Evolutionary conservation across 805 yeast species (phyloP).

Genomic region (Maudiozyma barnettii): DNA sequence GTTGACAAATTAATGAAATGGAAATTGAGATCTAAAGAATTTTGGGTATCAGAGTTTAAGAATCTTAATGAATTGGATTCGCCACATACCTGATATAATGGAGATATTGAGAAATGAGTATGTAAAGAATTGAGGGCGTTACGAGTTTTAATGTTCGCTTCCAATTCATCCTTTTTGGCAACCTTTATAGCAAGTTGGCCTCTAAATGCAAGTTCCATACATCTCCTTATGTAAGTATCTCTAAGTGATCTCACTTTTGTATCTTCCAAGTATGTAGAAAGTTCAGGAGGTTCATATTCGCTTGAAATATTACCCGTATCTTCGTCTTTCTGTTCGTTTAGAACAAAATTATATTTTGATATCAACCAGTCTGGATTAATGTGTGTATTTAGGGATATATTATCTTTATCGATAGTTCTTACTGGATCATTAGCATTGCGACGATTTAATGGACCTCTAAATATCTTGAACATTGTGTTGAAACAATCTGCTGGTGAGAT

Average conservation of each 20-base stretch:
- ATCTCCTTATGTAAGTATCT: slow-evolving; percentile 47
- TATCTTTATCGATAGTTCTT: slow-evolving; percentile 47
- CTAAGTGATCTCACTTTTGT: slow-evolving; percentile 25
- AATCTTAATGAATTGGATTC: slow-evolving; percentile 18
- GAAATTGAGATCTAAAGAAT: slow-evolving; percentile 19
- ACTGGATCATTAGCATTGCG: slow-evolving; percentile 35
- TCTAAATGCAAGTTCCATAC: slow-evolving; percentile 42
- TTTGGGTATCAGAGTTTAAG: not conserved
- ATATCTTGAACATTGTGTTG: slow-evolving; percentile 49
- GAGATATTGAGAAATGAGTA: slow-evolving; percentile 18
- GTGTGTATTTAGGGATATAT: slow-evolving; percentile 44
- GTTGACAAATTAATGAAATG: slow-evolving; percentile 40
- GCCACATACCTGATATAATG: slow-evolving; percentile 27
- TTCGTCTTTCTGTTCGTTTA: slow-evolving; percentile 22
- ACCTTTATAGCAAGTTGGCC: slow-evolving; percentile 29
- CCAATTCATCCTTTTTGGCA: slow-evolving; percentile 5
- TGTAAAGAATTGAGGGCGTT: slow-evolving; percentile 25
- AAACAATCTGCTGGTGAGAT: slow-evolving; percentile 56
- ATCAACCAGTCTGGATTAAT: slow-evolving; percentile 47
- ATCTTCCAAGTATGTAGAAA: slow-evolving; percentile 29
- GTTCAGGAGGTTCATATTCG: slow-evolving; percentile 41
- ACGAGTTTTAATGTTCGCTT: slow-evolving; percentile 9
- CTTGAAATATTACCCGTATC: slow-evolving; percentile 12
- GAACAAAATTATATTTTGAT: slow-evolving; percentile 37
- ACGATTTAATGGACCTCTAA: slow-evolving; percentile 53